Base-by-base conservation (phyloP, 768 basidiomycete species). In the Lentinula boryana region DNA sequence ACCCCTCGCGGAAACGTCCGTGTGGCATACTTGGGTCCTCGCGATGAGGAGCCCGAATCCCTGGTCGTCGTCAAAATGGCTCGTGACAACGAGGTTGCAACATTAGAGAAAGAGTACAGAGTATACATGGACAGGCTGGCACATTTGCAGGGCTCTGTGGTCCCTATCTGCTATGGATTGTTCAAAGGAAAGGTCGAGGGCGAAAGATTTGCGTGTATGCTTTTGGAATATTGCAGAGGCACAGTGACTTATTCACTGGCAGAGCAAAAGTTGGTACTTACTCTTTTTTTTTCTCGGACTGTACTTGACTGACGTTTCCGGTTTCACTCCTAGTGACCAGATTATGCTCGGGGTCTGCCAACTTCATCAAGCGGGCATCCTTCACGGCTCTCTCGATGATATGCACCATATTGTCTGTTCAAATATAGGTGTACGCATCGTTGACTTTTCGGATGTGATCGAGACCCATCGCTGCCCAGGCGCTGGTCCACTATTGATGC, bases 101-200 rank as follows among this genome's bases (percentile, higher is more conserved):
- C 61, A 7, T 63, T 79, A 12, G 61, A 67, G 15, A 64, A 67
- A 15, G 79, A 81, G 60, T 69, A 70, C 2, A 64, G 62, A 15
- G 64, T 77, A 35, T 79, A 79, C 62, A 59, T 66, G 55, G 65
- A 68, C 9, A 66, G 72, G 21, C 68, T 79, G 33, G 44, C 50
- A 35, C 54, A 60, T 8, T 68, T 79, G 5, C 78, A 80, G 58
- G 78, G 78, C 5, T 65, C 23, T 8, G 69, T 74, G 8, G 74
- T 79, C 1, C 79, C 78, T 9, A 65, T 56, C n/a, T 75, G 69
- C 62, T 74, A 73, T 60, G 77, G 78, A 1, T 69, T 74, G 31
- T 80, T 66, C 62, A 64, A 65, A 27, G 70, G 72, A 15, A 68
- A 65, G n/a, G 61, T 35, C 68, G 10, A 71, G 70, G 6, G 63